phyloP scores from a whole-genome alignment of 768 basidiomycete species.

The Astraeus odoratus region DNA sequence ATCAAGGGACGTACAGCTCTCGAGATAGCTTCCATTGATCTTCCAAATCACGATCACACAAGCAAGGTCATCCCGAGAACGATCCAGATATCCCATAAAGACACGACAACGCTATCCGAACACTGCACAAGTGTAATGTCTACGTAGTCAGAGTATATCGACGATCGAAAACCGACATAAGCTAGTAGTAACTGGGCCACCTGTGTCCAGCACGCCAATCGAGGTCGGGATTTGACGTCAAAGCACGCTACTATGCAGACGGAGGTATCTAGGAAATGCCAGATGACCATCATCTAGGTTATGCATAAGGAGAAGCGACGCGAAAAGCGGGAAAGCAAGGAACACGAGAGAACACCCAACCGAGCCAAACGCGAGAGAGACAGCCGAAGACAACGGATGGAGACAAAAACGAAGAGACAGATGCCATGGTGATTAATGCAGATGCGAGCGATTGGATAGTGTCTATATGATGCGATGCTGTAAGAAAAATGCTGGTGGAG shows the following conservation, averaged over 20 bases:
- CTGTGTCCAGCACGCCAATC: background rate
- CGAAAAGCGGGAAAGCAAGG: background rate
- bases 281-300: background rate
- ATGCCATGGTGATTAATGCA: constrained; percentile 30
- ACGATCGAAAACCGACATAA: background rate
- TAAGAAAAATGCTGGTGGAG: constrained; percentile 14
- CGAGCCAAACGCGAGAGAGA: background rate
- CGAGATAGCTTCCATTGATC: no score
- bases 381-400: background rate
- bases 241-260: background rate
- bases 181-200: background rate
- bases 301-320: background rate
- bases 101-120: background rate
- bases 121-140: background rate
- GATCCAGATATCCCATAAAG: constrained; percentile 1
- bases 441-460: constrained; percentile 19
- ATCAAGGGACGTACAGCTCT: no score
- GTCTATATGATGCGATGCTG: constrained; percentile 26
- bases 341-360: background rate
- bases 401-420: constrained; percentile 13
- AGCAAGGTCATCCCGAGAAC: background rate
- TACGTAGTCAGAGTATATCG: background rate
- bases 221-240: background rate
- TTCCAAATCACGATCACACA: background rate
- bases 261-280: background rate